phyloP scores from a whole-genome alignment of 2,329 filamentous ascomycete species.

The Verticillium tricorpus region DNA sequence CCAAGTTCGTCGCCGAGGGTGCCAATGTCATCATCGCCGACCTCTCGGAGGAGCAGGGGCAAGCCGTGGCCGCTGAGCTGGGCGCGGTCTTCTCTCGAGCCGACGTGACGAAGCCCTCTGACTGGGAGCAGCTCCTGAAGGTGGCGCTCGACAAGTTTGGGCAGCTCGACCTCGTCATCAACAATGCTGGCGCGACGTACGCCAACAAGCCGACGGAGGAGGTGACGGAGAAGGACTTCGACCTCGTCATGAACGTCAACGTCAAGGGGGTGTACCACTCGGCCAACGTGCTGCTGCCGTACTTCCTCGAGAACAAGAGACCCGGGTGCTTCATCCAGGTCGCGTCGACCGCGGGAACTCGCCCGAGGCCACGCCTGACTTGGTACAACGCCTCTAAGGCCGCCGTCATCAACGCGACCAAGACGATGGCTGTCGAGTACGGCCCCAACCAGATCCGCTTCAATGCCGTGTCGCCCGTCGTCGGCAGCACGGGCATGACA shows the following conservation, averaged over 20 bases:
- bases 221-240: slow-evolving; percentile 63
- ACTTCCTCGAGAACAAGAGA: slow-evolving; percentile 49
- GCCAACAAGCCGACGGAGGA: slow-evolving; percentile 57
- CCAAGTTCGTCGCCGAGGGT: slow-evolving; percentile 56
- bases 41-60: slow-evolving; percentile 48
- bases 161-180: slow-evolving; percentile 53
- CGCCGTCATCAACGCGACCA: slow-evolving; percentile 54
- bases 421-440: slow-evolving; percentile 65
- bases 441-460: slow-evolving; percentile 68
- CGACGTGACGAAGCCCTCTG: slow-evolving; percentile 46
- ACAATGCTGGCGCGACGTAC: slow-evolving; percentile 58
- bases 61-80: slow-evolving; percentile 38
- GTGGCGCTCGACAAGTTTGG: slow-evolving; percentile 41
- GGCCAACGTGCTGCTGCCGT: slow-evolving; percentile 53
- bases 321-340: slow-evolving; percentile 62
- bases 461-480: slow-evolving; percentile 65
- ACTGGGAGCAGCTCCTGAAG: slow-evolving; percentile 49
- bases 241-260: slow-evolving; percentile 63
- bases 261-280: slow-evolving; percentile 63
- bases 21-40: slow-evolving; percentile 59
- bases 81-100: slow-evolving; percentile 36
- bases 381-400: slow-evolving; percentile 71
- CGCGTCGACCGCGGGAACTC: slow-evolving; percentile 55
- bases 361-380: slow-evolving; percentile 58
- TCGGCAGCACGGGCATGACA: slow-evolving; percentile 61